Evolutionary conservation across 306 rosid genomes (phyloP).

Genomic region (Quercus wislizeni): DNA sequence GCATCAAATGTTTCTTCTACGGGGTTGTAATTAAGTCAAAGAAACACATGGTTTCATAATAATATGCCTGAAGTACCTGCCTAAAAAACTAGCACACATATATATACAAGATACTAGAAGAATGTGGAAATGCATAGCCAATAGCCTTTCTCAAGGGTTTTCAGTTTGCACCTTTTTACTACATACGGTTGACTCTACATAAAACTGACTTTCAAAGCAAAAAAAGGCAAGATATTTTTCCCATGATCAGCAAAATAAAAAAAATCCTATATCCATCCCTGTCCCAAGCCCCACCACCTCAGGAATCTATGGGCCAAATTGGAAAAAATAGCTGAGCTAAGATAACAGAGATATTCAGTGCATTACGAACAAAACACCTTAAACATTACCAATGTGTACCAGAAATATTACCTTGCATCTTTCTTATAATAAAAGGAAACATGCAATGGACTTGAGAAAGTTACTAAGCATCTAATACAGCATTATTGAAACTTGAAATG

Average conservation of each 20-base stretch:
- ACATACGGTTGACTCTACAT: constrained; percentile 5
- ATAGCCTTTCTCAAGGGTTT: constrained; percentile 2
- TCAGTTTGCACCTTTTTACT: constrained; percentile 9
- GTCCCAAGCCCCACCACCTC: no score
- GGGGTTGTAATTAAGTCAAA: not conserved
- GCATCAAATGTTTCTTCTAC: not conserved
- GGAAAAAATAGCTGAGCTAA: not conserved
- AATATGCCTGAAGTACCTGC: not conserved
- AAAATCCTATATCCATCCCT: no score
- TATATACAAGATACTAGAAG: not conserved
- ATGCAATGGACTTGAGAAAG: not conserved
- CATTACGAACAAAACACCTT: not conserved
- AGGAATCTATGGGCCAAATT: no score
- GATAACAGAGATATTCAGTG: not conserved
- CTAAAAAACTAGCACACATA: not conserved
- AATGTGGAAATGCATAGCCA: constrained; percentile 15
- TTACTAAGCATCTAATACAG: not conserved
- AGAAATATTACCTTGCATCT: not conserved
- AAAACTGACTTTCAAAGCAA: not conserved
- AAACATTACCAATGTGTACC: not conserved
- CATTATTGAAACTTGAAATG: not conserved
- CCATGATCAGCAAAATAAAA: not conserved
- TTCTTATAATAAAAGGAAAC: not conserved
- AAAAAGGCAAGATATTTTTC: not conserved
- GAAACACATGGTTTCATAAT: not conserved